Base-by-base conservation (phyloP, 1,139 yeast genomes). In the Debaryomyces singareniensis region DNA sequence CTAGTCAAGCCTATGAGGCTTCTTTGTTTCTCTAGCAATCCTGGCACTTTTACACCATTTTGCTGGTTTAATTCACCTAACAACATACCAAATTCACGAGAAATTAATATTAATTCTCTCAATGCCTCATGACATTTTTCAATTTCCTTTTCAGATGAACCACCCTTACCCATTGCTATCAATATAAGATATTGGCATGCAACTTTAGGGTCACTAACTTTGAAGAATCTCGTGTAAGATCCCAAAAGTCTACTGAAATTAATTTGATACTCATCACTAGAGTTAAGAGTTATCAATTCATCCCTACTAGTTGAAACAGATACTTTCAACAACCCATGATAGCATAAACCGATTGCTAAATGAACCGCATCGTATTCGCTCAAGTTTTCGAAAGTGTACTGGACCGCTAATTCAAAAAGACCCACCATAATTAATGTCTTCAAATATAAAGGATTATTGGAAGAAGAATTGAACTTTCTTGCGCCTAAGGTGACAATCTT, bases 301-400 rank as follows among this genome's bases (percentile, higher is more conserved):
- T 55, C 54, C 38, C 48, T 50, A 12, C 49, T 51, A 25, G 42
- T 45, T 13, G 42, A 39, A 24, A 48, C 46, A 3, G 74, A 58
- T 5, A 78, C 75, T 29, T 75, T 73, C 36, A 87, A 53, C 33
- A 86, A 61, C 0, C 94, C 89, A 48, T 79, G 78, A 51, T 84
- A 81, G 7, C 79, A 75, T 32, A 91, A 66, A 0, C 84, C 87
- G 44, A 91, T 82, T 1, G 95, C 86, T 42, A 87, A 70, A 57
- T 93, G 97, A 10, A 87, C 94, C 2, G 95, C 84, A 50, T 86
- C 96, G 34, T 84, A 74, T 50, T 85, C 95, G 50, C 75, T 80
- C 27, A 74, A 62, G 26, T 68, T 60, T 42, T 80, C 80, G 40
- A 58, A 62, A 11, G 83, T 63, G 49, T 81, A 77, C 38, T 79